Percentiles rank a stretch among this genome's conserved stretches.
phyloP scores from a whole-genome alignment of 306 rosid species.

The apple (Malus domestica) region DNA sequence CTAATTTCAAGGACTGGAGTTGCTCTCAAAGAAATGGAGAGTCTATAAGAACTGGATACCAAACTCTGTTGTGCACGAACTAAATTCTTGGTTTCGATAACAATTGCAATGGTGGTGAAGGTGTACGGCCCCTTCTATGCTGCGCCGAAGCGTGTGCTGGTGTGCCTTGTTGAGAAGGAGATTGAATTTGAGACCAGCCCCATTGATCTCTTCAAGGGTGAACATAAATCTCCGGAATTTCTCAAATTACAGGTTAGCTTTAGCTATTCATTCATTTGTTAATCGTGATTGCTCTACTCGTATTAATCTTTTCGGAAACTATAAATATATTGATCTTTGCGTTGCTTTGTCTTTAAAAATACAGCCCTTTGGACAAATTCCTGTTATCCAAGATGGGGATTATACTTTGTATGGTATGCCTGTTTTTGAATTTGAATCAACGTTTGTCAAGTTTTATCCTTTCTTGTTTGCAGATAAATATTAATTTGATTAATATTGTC shows the following conservation, averaged over 20 bases:
- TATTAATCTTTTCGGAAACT: neutral
- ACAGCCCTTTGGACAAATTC: slow-evolving; percentile 40
- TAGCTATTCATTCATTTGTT: neutral
- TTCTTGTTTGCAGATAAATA: neutral
- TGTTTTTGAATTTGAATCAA: neutral
- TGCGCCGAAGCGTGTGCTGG: slow-evolving; percentile 27
- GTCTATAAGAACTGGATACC: neutral
- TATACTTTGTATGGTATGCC: slow-evolving; percentile 21
- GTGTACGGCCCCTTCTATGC: slow-evolving; percentile 36
- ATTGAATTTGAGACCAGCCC: slow-evolving; percentile 38
- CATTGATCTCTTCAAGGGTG: slow-evolving; percentile 16
- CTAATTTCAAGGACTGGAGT: too few relatives aligned
- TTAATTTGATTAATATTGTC: neutral
- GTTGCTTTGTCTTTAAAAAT: neutral
- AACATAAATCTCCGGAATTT: slow-evolving; percentile 30
- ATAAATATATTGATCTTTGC: neutral
- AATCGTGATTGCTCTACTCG: neutral
- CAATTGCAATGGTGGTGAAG: slow-evolving; percentile 34
- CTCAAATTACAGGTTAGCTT: slow-evolving; percentile 34
- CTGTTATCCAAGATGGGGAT: slow-evolving; percentile 43
- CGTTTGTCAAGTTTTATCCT: neutral
- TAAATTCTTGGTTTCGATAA: neutral
- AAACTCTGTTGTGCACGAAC: neutral
- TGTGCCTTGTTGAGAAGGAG: slow-evolving; percentile 33
- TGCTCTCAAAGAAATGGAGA: neutral